Percentiles rank a stretch among this genome's conserved stretches.
Evolutionary conservation across 257 asterid species (phyloP).

Genomic region (Coffea eugenioides): DNA sequence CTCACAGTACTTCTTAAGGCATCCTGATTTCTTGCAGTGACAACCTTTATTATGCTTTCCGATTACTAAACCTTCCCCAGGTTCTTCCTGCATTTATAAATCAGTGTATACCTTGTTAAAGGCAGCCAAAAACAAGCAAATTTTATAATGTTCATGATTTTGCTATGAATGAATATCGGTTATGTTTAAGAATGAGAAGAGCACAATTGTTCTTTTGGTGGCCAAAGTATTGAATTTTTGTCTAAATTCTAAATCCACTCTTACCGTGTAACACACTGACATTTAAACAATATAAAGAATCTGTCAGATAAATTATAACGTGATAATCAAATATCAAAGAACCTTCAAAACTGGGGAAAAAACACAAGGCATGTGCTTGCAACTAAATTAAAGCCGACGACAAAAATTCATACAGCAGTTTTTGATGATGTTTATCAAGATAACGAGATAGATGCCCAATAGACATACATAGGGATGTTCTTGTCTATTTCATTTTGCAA

Average conservation of each 20-base stretch:
- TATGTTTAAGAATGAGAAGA: background rate
- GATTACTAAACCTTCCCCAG: constrained; percentile 51
- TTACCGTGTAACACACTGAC: background rate
- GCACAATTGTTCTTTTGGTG: background rate
- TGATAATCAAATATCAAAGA: background rate
- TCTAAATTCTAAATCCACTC: background rate
- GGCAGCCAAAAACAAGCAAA: background rate
- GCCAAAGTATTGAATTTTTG: background rate
- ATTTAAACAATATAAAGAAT: background rate
- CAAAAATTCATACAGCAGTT: background rate
- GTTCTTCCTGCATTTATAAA: constrained; percentile 55
- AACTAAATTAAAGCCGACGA: background rate
- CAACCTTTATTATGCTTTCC: constrained; percentile 94
- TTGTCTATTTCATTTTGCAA: background rate
- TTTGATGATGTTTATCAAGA: background rate
- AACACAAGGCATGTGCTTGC: background rate
- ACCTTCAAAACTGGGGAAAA: background rate
- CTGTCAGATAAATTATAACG: background rate
- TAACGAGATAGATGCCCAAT: background rate
- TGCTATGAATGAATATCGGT: background rate
- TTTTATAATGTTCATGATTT: background rate
- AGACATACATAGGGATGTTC: background rate
- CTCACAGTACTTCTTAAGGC: constrained; percentile 93
- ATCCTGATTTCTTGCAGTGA: constrained; percentile 94
- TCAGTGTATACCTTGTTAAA: constrained; percentile 4